A percentile compares a stretch with the other conserved stretches of the same genome.
Evolutionary conservation across 495 filamentous ascomycete genomes (phyloP).

Genomic region (Glarea lozoyensis): DNA sequence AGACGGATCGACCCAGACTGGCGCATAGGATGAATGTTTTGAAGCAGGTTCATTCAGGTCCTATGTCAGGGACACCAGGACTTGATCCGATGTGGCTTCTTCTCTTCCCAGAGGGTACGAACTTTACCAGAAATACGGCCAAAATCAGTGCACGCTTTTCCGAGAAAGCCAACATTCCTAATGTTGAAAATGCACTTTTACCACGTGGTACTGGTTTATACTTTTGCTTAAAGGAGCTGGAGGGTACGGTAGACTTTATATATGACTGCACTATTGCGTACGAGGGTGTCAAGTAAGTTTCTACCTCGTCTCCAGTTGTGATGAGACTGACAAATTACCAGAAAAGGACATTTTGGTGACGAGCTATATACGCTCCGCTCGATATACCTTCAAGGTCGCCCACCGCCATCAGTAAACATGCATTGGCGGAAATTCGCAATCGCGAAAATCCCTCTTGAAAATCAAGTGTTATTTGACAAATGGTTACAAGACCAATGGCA

Average conservation of each 20-base stretch:
- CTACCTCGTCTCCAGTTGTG: not conserved
- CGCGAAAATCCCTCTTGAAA: slow-evolving; percentile 56
- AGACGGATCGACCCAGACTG: slow-evolving; percentile 62
- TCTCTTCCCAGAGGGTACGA: slow-evolving; percentile 80
- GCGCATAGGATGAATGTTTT: slow-evolving; percentile 61
- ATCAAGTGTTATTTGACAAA: slow-evolving; percentile 52
- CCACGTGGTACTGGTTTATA: slow-evolving; percentile 69
- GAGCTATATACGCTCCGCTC: slow-evolving; percentile 64
- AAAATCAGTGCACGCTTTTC: slow-evolving; percentile 58
- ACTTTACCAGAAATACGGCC: slow-evolving; percentile 57
- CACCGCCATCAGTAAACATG: slow-evolving; percentile 78
- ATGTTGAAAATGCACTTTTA: slow-evolving; percentile 58
- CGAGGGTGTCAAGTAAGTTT: slow-evolving; percentile 65
- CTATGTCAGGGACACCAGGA: slow-evolving; percentile 38
- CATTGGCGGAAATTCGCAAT: slow-evolving; percentile 69
- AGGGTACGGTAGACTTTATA: slow-evolving; percentile 63
- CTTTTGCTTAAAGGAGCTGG: slow-evolving; percentile 66
- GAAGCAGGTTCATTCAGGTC: slow-evolving; percentile 41
- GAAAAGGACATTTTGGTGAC: slow-evolving; percentile 63
- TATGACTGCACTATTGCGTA: slow-evolving; percentile 85
- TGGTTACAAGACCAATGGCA: slow-evolving; percentile 71
- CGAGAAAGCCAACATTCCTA: slow-evolving; percentile 54
- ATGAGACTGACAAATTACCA: slow-evolving; percentile 21
- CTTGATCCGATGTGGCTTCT: slow-evolving; percentile 79
- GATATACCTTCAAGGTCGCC: slow-evolving; percentile 67